A percentile compares a stretch with the other conserved stretches of the same genome.
phyloP scores from a whole-genome alignment of 257 asterid genomes.

The Lycium barbarum region DNA sequence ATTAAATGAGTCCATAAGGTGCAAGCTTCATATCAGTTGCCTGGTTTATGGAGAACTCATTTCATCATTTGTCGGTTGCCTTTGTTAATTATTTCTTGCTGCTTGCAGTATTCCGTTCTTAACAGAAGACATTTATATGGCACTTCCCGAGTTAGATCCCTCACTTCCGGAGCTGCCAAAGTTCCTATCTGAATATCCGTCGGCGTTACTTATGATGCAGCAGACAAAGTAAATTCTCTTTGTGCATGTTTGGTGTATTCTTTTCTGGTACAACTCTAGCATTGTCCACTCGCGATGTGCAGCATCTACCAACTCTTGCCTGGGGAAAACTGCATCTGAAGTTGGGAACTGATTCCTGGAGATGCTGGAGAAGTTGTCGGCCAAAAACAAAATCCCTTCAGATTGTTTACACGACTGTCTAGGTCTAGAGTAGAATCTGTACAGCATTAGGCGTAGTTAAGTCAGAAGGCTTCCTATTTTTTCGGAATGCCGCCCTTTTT shows the following conservation, averaged over 20 bases:
- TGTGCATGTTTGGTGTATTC: neutral
- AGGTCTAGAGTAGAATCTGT: conserved; percentile 47
- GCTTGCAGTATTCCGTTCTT: conserved; percentile 91
- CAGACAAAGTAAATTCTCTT: conserved; percentile 45
- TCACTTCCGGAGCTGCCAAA: conserved; percentile 73
- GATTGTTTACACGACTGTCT: conserved; percentile 44
- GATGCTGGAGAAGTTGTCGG: conserved; percentile 27
- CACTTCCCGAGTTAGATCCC: conserved; percentile 85
- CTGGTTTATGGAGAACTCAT: conserved; percentile 17
- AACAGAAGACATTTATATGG: conserved; percentile 97
- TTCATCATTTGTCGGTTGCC: neutral
- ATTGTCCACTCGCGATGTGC: neutral
- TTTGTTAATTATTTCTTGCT: neutral
- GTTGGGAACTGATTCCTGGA: conserved; percentile 34
- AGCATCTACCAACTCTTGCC: neutral
- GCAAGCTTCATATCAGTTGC: conserved; percentile 25
- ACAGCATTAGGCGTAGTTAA: conserved; percentile 43
- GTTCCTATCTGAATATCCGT: conserved; percentile 75
- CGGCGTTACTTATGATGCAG: conserved; percentile 66
- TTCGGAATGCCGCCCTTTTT: conserved; percentile 46
- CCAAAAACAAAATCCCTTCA: conserved; percentile 22
- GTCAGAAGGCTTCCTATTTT: conserved; percentile 36
- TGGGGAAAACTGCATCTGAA: conserved; percentile 30
- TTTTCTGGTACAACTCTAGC: conserved; percentile 13
- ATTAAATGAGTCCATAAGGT: neutral